Percentiles rank a stretch among this genome's conserved stretches.
phyloP scores from a whole-genome alignment of 2,329 filamentous ascomycete genomes.

The Drechslerella dactyloides region DNA sequence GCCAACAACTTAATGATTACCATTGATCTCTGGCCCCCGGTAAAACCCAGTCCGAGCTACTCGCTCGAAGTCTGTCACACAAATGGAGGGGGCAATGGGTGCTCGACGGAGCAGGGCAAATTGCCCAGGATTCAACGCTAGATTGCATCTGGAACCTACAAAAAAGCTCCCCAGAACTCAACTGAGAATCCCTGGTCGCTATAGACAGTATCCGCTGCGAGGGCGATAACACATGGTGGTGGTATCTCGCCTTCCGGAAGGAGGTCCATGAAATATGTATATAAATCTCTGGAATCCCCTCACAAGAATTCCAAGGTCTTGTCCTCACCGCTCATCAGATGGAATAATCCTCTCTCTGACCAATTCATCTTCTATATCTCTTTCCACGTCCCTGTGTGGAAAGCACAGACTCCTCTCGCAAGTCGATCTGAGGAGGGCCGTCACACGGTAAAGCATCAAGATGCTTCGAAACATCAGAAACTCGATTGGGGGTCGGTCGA shows the following conservation, averaged over 20 bases:
- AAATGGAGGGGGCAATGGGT: slow-evolving; percentile 14
- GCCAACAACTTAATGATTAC: slow-evolving; percentile 33
- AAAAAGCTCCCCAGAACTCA: slow-evolving; percentile 17
- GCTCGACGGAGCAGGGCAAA: slow-evolving; percentile 1
- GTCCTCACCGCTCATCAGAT: slow-evolving; percentile 21
- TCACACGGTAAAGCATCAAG: slow-evolving; percentile 6
- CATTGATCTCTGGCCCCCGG: not conserved
- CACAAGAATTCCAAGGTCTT: slow-evolving; percentile 44
- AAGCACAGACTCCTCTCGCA: slow-evolving; percentile 20
- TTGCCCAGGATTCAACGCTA: slow-evolving; percentile 22
- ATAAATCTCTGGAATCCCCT: slow-evolving; percentile 37
- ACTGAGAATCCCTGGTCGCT: slow-evolving; percentile 18
- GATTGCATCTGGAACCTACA: slow-evolving; percentile 49
- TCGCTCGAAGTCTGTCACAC: slow-evolving; percentile 15
- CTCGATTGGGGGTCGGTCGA: slow-evolving; percentile 47
- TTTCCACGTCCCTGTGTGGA: slow-evolving; percentile 28
- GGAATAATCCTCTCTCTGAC: slow-evolving; percentile 25
- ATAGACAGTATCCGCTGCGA: slow-evolving; percentile 25
- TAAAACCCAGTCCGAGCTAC: slow-evolving; percentile 9
- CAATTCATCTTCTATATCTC: slow-evolving; percentile 11
- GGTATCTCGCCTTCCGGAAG: slow-evolving; percentile 33
- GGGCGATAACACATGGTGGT: slow-evolving; percentile 26
- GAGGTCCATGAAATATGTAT: slow-evolving; percentile 36
- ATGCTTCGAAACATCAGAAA: slow-evolving; percentile 49
- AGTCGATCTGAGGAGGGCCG: slow-evolving; percentile 20